These are phyloP conservation scores for Pelargonium myrrhifolium DNA, from an alignment of 441 rosid genomes.

Conservation along the genomic window DNA sequence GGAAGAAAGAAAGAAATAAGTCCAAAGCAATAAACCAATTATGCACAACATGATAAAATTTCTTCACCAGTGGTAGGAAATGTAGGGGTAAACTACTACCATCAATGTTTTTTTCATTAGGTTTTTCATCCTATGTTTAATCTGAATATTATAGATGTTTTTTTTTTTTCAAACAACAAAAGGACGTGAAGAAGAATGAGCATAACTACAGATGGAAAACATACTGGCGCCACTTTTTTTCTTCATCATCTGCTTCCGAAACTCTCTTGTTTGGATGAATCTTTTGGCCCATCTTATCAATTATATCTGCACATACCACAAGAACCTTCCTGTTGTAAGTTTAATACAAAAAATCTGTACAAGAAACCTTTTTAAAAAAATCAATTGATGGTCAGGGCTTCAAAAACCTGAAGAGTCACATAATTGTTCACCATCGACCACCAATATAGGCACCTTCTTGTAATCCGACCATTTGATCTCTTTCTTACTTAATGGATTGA, in stretches of 20 bases:
- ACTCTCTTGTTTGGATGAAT: slow-evolving; percentile 44
- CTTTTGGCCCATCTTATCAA: slow-evolving; percentile 48
- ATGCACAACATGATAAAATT: too few species aligned
- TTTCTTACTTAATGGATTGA: slow-evolving; percentile 26
- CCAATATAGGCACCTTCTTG: slow-evolving; percentile 26
- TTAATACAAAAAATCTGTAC: background rate
- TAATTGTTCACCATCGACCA: slow-evolving; percentile 24
- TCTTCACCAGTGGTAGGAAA: too few species aligned
- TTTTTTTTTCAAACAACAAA: background rate
- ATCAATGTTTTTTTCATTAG: too few species aligned
- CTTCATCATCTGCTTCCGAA: slow-evolving; percentile 46
- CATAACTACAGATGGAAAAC: background rate
- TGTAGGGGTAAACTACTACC: too few species aligned
- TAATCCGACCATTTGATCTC: slow-evolving; percentile 28
- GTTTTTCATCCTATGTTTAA: too few species aligned
- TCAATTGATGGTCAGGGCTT: background rate
- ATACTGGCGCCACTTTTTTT: slow-evolving; percentile 75
- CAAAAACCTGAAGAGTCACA: slow-evolving; percentile 25
- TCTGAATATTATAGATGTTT: too few species aligned
- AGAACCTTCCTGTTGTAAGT: background rate
- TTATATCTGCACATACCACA: slow-evolving; percentile 45
- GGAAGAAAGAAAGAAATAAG: too few species aligned
- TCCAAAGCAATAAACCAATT: too few species aligned
- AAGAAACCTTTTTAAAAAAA: background rate
- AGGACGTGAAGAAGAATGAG: background rate